phyloP scores from a whole-genome alignment of 2,329 filamentous ascomycete genomes.

The Claviceps digitariae region DNA sequence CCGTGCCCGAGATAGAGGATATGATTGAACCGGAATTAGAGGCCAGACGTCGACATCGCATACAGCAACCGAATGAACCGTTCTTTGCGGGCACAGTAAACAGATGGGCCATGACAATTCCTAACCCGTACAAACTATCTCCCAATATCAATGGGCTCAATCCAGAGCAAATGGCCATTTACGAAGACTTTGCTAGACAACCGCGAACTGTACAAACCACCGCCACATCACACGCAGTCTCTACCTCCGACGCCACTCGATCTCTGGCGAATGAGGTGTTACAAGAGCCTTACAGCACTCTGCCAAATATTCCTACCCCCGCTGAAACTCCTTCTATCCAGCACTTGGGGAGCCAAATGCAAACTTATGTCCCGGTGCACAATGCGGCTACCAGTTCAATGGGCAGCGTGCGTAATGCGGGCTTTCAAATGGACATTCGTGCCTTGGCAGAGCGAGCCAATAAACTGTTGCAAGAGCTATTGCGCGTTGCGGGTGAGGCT shows the following conservation, averaged over 20 bases:
- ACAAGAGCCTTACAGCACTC: slow-evolving; percentile 44
- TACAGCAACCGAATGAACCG: slow-evolving; percentile 64
- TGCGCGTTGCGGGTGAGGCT: slow-evolving; percentile 37
- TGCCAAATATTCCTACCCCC: slow-evolving; percentile 45
- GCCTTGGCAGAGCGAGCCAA: slow-evolving; percentile 40
- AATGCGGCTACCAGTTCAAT: slow-evolving; percentile 19
- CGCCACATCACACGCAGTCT: slow-evolving; percentile 40
- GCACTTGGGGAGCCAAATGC: slow-evolving; percentile 38
- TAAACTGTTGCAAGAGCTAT: slow-evolving; percentile 44
- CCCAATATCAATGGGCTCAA: slow-evolving; percentile 60
- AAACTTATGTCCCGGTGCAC: slow-evolving; percentile 42
- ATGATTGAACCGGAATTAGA: slow-evolving; percentile 76
- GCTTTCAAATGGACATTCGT: slow-evolving; percentile 37
- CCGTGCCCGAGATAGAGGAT: slow-evolving; percentile 86
- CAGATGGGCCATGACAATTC: slow-evolving; percentile 87
- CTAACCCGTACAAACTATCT: slow-evolving; percentile 80
- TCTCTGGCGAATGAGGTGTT: slow-evolving; percentile 51
- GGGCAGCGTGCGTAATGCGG: slow-evolving; percentile 37
- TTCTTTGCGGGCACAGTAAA: slow-evolving; percentile 74
- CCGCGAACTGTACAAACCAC: slow-evolving; percentile 49
- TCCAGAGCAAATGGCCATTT: slow-evolving; percentile 84
- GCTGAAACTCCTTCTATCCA: slow-evolving; percentile 45
- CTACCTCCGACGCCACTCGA: slow-evolving; percentile 46
- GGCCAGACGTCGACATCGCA: slow-evolving; percentile 59
- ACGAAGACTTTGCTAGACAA: slow-evolving; percentile 88